Evolutionary conservation across 169 alveolate species (phyloP).

Genomic region (Plasmodium relictum): DNA sequence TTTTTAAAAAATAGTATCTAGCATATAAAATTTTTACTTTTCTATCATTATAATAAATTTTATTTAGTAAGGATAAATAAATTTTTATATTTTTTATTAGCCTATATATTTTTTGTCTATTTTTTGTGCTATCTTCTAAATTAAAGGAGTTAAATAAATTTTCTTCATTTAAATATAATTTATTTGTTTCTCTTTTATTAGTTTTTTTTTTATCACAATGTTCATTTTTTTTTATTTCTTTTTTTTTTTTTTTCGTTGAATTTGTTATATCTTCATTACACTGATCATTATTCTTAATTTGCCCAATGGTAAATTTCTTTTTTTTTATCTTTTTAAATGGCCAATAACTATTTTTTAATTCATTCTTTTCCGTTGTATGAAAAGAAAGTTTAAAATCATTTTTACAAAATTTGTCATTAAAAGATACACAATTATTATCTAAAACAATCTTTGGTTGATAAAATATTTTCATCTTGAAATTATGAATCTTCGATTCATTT

Average conservation of each 20-base stretch:
- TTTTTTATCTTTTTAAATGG: conserved; percentile 8
- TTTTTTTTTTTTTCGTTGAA: not conserved
- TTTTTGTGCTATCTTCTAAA: conserved; percentile 15
- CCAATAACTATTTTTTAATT: conserved; percentile 7
- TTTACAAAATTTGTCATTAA: conserved; percentile 37
- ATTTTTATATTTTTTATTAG: conserved; percentile 63
- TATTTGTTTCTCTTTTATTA: conserved; percentile 22
- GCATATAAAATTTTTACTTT: conserved; percentile 73
- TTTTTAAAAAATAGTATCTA: conserved; percentile 62
- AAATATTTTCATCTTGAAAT: conserved; percentile 1
- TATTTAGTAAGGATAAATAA: conserved; percentile 48
- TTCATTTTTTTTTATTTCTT: not conserved
- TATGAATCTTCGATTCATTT: conserved; percentile 27
- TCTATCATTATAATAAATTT: conserved; percentile 63
- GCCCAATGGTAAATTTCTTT: not conserved
- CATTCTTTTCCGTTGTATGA: conserved; percentile 9
- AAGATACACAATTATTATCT: conserved; percentile 39
- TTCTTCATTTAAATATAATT: conserved; percentile 32
- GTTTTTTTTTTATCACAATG: conserved; percentile 1
- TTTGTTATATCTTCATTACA: not conserved
- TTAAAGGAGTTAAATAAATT: conserved; percentile 31
- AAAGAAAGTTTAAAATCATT: conserved; percentile 55
- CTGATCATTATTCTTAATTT: not conserved
- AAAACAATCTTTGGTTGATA: conserved; percentile 33
- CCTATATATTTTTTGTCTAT: conserved; percentile 49